A percentile compares a stretch with the other conserved stretches of the same genome.
These are phyloP conservation scores for Metschnikowia cubensis DNA, from an alignment of 805 yeast genomes.

Conservation along the genomic window DNA sequence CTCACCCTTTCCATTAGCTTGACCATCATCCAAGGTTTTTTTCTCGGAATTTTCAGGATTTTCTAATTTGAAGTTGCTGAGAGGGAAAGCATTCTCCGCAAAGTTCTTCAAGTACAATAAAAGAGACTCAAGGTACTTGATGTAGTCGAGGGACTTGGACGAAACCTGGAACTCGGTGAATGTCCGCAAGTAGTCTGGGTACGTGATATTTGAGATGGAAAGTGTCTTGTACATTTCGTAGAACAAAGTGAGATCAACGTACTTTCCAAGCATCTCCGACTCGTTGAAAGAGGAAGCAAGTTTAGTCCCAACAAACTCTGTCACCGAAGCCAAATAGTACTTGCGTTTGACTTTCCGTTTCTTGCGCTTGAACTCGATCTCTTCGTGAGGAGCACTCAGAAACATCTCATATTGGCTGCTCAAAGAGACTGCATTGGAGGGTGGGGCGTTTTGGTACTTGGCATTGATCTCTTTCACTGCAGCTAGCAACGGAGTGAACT, in stretches of 20 bases:
- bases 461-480: constrained; percentile 25
- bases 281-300: constrained; percentile 50
- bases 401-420: constrained; percentile 18
- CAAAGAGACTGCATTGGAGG: constrained; percentile 17
- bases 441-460: constrained; percentile 9
- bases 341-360: constrained; percentile 25
- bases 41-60: background rate
- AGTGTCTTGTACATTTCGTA: constrained; percentile 53
- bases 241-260: constrained; percentile 50
- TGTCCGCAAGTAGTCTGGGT: constrained; percentile 47
- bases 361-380: constrained; percentile 18
- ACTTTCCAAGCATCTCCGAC: constrained; percentile 63
- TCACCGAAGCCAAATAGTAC: constrained; percentile 46
- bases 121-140: constrained; percentile 44
- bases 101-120: constrained; percentile 48
- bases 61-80: constrained; percentile 2
- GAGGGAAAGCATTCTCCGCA: constrained; percentile 34
- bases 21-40: constrained; percentile 13
- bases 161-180: constrained; percentile 38
- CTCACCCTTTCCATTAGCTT: constrained; percentile 15
- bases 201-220: constrained; percentile 27
- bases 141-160: constrained; percentile 28
- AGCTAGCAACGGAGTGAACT: constrained; percentile 30
- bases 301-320: constrained; percentile 38
- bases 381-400: constrained; percentile 28